Conservation (phyloP, 805 yeast species). For the Cyberlindnera saturnus region DNA sequence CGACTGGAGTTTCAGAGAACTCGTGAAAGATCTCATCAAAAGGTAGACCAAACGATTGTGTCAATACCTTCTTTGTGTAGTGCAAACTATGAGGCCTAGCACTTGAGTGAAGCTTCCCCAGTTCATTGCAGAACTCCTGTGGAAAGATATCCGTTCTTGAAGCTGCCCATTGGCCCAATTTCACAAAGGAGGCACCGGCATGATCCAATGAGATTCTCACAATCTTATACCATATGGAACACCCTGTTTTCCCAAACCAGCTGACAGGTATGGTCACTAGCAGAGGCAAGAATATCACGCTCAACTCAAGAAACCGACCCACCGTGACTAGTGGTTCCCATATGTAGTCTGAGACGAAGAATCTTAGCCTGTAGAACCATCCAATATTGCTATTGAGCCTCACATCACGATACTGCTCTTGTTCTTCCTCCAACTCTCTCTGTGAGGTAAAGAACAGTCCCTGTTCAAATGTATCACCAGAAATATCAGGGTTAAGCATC, state of each 20-base stretch:
- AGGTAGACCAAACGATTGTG: conserved; percentile 48
- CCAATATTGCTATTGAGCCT: conserved; percentile 20
- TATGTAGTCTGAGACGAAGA: conserved; percentile 44
- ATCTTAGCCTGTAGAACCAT: conserved; percentile 35
- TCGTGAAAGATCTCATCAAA: conserved; percentile 74
- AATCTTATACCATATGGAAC: conserved; percentile 62
- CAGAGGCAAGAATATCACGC: conserved; percentile 65
- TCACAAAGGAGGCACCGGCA: conserved; percentile 90
- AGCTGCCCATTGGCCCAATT: conserved; percentile 99
- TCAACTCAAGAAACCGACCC: conserved; percentile 62
- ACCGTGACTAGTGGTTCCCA: conserved; percentile 67
- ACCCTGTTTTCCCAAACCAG: conserved; percentile 39
- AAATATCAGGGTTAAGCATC: conserved; percentile 30
- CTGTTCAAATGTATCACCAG: conserved; percentile 63
- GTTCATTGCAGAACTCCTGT: conserved; percentile 64
- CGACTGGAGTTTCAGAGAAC: conserved; percentile 70
- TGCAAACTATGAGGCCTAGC: conserved; percentile 66
- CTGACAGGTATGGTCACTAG: conserved; percentile 56
- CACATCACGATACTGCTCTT: conserved; percentile 27
- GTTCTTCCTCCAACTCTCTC: conserved; percentile 40
- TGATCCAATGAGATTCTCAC: conserved; percentile 63
- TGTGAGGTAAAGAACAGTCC: conserved; percentile 59
- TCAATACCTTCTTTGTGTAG: conserved; percentile 53
- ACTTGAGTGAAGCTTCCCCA: conserved; percentile 75
- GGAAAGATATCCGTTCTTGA: conserved; percentile 93